These are phyloP conservation scores for Lophiotrema nucula DNA, from an alignment of 495 filamentous ascomycete genomes.

Conservation along the genomic window DNA sequence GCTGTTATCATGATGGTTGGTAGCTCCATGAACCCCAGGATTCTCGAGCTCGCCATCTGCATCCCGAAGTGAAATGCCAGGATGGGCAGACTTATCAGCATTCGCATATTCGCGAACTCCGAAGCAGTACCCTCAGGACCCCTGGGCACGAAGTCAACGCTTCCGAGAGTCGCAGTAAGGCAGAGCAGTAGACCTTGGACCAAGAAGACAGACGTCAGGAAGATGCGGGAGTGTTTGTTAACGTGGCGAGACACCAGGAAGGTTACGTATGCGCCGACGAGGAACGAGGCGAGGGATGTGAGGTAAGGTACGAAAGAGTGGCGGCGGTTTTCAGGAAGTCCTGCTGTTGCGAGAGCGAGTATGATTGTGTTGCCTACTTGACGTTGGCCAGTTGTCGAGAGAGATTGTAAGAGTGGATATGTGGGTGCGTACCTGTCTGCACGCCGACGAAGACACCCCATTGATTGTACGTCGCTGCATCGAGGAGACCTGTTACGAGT, in stretches of 20 bases:
- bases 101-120: background rate
- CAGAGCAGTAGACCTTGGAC: background rate
- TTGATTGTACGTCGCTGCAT: background rate
- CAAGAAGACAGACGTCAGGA: background rate
- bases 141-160: background rate
- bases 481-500: background rate
- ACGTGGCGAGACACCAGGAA: background rate
- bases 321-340: background rate
- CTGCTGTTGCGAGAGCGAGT: background rate
- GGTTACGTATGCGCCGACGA: background rate
- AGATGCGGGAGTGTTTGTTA: background rate
- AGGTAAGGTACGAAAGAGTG: too few species aligned
- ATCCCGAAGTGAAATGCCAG: background rate
- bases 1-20: background rate
- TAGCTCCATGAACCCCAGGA: background rate
- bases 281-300: too few species aligned
- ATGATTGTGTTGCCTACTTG: background rate
- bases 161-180: background rate
- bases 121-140: background rate
- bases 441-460: background rate
- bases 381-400: too few species aligned
- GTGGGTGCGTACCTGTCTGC: background rate
- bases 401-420: background rate
- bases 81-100: background rate
- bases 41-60: background rate